Conservation (phyloP, 768 basidiomycete species). For the Leccinum aurantiacum region DNA sequence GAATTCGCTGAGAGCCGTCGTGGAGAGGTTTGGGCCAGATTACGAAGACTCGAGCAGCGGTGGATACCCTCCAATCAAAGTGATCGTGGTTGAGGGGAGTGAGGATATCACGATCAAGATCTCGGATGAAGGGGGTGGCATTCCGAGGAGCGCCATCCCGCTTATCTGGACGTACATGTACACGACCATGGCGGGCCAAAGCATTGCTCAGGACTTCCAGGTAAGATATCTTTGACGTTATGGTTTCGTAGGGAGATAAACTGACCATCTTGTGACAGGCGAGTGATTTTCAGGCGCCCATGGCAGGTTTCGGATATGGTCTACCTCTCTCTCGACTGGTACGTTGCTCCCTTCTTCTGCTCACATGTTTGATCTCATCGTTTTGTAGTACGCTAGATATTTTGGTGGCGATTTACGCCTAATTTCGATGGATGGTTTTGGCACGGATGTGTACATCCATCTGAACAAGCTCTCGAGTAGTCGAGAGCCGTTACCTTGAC, state of each 20-base stretch:
- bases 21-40: conserved; percentile 86
- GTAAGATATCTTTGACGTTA: neutral
- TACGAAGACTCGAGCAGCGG: conserved; percentile 45
- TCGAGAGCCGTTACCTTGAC: conserved; percentile 65
- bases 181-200: conserved; percentile 75
- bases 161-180: conserved; percentile 99
- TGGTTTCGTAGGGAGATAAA: neutral
- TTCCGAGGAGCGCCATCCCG: conserved; percentile 81
- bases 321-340: conserved; percentile 88
- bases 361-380: neutral
- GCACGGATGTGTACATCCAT: conserved; percentile 91
- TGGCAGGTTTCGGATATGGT: conserved; percentile 97
- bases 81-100: conserved; percentile 90
- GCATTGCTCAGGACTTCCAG: conserved; percentile 72
- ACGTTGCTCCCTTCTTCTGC: conserved; percentile 27
- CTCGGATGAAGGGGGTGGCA: conserved; percentile 92
- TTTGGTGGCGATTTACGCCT: conserved; percentile 89
- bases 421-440: conserved; percentile 97
- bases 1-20: conserved; percentile 94
- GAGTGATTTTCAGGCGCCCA: conserved; percentile 93
- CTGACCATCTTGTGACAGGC: conserved; percentile 38
- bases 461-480: conserved; percentile 85
- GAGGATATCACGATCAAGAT: conserved; percentile 99
- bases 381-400: conserved; percentile 79
- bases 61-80: conserved; percentile 28